Evolutionary conservation across 345 rosid species (phyloP).

Genomic region (Aquilaria sinensis): DNA sequence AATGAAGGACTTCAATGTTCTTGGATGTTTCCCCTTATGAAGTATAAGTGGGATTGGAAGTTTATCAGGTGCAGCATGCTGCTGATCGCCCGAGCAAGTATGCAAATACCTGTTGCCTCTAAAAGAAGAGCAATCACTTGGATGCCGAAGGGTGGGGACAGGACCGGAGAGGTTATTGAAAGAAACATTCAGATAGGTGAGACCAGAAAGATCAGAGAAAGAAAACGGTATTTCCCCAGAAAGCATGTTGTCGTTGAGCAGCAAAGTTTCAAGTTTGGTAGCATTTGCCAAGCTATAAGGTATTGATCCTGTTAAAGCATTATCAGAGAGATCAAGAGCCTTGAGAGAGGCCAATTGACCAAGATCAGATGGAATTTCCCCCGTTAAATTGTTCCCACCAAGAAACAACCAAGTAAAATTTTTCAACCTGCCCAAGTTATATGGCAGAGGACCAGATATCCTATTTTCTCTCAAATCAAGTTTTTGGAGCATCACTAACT

Average conservation of each 20-base stretch:
- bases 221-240: slow-evolving; percentile 49
- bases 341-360: slow-evolving; percentile 35
- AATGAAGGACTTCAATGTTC: slow-evolving; percentile 19
- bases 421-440: slow-evolving; percentile 34
- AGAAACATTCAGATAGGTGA: slow-evolving; percentile 38
- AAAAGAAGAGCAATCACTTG: slow-evolving; percentile 29
- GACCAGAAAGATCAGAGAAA: slow-evolving; percentile 35
- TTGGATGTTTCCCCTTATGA: slow-evolving; percentile 14
- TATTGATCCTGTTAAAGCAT: slow-evolving; percentile 42
- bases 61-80: slow-evolving; percentile 12
- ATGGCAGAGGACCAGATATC: slow-evolving; percentile 39
- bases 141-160: slow-evolving; percentile 33
- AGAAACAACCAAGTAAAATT: slow-evolving; percentile 33
- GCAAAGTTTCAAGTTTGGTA: slow-evolving; percentile 31
- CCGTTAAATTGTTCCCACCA: slow-evolving; percentile 41
- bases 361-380: slow-evolving; percentile 42
- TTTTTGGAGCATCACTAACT: slow-evolving; percentile 34
- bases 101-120: slow-evolving; percentile 29
- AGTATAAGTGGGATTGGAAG: slow-evolving; percentile 17
- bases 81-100: slow-evolving; percentile 22
- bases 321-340: slow-evolving; percentile 53
- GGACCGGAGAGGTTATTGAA: slow-evolving; percentile 54
- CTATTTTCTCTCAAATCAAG: slow-evolving; percentile 45
- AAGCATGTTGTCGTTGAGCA: slow-evolving; percentile 42
- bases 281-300: slow-evolving; percentile 40